phyloP scores from a whole-genome alignment of 495 filamentous ascomycete species.

The Saxophila tyrrhenica region DNA sequence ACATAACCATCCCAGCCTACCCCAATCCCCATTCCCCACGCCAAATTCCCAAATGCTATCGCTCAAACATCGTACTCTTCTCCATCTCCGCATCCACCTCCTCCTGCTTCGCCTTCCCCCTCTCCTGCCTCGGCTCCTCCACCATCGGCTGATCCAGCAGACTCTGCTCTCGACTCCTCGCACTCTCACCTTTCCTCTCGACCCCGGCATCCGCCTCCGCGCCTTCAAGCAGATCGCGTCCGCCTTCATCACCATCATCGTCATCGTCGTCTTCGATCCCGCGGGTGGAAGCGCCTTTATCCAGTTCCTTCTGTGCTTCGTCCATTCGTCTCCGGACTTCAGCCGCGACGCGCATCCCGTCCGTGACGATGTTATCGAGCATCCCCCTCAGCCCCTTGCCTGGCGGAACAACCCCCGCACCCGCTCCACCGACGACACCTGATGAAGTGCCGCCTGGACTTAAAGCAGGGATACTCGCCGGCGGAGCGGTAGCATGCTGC shows the following conservation, averaged over 20 bases:
- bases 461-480: slow-evolving; percentile 19
- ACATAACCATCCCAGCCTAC: neutral
- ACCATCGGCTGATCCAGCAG: slow-evolving; percentile 10
- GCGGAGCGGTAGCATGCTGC: too few species aligned
- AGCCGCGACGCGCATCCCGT: slow-evolving; percentile 87
- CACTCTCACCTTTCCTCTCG: slow-evolving; percentile 3
- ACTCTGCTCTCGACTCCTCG: slow-evolving; percentile 7
- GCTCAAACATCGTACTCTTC: slow-evolving; percentile 29
- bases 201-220: slow-evolving; percentile 57
- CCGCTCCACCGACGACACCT: slow-evolving; percentile 18
- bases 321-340: slow-evolving; percentile 89
- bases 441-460: slow-evolving; percentile 26
- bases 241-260: slow-evolving; percentile 61
- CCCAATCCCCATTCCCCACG: neutral
- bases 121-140: slow-evolving; percentile 8
- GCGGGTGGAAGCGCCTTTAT: slow-evolving; percentile 51
- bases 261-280: slow-evolving; percentile 41
- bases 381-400: slow-evolving; percentile 80
- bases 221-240: slow-evolving; percentile 59
- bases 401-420: slow-evolving; percentile 46
- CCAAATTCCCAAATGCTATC: slow-evolving; percentile 1
- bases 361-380: slow-evolving; percentile 90
- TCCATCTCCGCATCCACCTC: slow-evolving; percentile 8
- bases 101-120: slow-evolving; percentile 1
- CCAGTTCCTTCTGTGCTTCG: slow-evolving; percentile 76